phyloP scores from a whole-genome alignment of 331 rosid genomes.

The Quercus lobata region DNA sequence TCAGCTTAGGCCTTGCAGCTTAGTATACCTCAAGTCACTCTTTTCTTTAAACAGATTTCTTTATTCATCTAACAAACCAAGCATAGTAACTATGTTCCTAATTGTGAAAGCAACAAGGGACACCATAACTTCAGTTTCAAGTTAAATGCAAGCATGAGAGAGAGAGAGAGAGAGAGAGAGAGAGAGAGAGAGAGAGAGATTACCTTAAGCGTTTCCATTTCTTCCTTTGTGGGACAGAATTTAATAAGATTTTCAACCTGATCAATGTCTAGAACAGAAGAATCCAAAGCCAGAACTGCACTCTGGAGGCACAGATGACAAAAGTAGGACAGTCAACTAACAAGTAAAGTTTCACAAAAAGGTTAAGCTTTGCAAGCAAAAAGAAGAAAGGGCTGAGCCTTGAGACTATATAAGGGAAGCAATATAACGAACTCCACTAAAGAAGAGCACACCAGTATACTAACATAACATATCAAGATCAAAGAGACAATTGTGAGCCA shows the following conservation, averaged over 20 bases:
- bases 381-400: neutral
- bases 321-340: neutral
- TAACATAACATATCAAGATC: neutral
- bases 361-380: neutral
- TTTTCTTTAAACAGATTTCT: neutral
- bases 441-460: neutral
- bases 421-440: neutral
- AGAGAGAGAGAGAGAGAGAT: conserved; percentile 17
- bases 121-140: neutral
- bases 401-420: neutral
- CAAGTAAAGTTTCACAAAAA: conserved; percentile 5
- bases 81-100: neutral
- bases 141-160: neutral
- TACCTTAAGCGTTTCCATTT: conserved; percentile 92
- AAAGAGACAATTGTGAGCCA: neutral
- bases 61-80: neutral
- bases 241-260: conserved; percentile 97
- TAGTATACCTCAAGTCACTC: neutral
- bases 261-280: conserved; percentile 85
- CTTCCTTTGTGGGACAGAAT: conserved; percentile 95
- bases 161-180: too few relatives aligned
- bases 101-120: neutral
- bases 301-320: conserved; percentile 34
- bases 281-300: conserved; percentile 88
- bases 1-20: neutral